These are phyloP conservation scores for Bipolaris sorokiniana DNA, from an alignment of 2,329 filamentous ascomycete genomes.

Conservation along the genomic window DNA sequence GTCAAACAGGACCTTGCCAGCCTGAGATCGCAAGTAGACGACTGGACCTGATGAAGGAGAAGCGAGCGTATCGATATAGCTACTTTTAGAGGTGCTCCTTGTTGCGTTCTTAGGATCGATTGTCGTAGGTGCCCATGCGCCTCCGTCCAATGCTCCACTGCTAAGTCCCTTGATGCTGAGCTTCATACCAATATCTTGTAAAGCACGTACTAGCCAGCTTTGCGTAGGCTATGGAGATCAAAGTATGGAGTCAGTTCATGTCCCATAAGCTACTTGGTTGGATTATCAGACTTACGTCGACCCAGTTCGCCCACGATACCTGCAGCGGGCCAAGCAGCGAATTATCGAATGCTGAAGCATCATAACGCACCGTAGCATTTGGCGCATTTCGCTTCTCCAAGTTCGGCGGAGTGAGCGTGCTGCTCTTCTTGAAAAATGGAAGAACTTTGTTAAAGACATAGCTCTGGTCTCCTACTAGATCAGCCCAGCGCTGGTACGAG, in stretches of 20 bases:
- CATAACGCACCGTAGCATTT: slow-evolving; percentile 29
- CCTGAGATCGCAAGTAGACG: slow-evolving; percentile 22
- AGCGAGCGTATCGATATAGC: slow-evolving; percentile 21
- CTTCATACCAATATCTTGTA: slow-evolving; percentile 30
- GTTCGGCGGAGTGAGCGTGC: slow-evolving; percentile 40
- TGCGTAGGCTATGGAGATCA: slow-evolving; percentile 17
- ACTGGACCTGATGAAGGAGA: slow-evolving; percentile 9
- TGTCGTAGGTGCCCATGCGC: slow-evolving; percentile 34
- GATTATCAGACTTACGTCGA: slow-evolving; percentile 11
- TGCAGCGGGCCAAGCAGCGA: slow-evolving; percentile 27
- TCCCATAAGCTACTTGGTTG: not conserved
- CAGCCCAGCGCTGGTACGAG: slow-evolving; percentile 40
- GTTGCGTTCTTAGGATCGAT: slow-evolving; percentile 36
- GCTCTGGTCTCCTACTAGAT: slow-evolving; percentile 38
- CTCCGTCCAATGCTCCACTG: slow-evolving; percentile 31
- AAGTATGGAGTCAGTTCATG: not conserved
- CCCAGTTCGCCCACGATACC: slow-evolving; percentile 38
- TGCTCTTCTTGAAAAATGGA: slow-evolving; percentile 38
- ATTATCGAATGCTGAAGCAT: slow-evolving; percentile 24
- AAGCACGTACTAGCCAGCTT: slow-evolving; percentile 30
- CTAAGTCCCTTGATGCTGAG: slow-evolving; percentile 27
- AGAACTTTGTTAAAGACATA: slow-evolving; percentile 37
- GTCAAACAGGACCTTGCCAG: slow-evolving; percentile 26
- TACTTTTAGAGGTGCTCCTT: slow-evolving; percentile 29
- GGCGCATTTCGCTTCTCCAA: slow-evolving; percentile 22